Evolutionary conservation across 345 rosid species (phyloP), one percentile per base, ranked within the genome.

Genomic region (Dimocarpus longan): DNA sequence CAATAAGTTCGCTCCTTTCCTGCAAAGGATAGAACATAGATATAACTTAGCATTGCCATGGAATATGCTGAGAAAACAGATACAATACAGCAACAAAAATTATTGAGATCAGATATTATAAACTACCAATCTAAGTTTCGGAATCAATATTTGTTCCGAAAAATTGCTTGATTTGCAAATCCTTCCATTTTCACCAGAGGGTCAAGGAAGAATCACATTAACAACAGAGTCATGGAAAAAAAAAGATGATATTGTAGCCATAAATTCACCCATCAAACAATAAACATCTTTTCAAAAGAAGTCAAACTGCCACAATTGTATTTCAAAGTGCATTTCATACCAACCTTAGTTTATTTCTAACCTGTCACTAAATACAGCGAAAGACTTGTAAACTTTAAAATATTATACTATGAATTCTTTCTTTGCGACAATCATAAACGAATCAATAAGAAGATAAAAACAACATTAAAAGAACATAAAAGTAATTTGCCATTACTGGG

Each of bases 1-100:
- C 87, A 60, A 78, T 77, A 76, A 71, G 75, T 84, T 89, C 86
- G 81, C 84, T 87, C 88, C 89, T 89, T 78, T 85, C 95, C 98
- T 92, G 92, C 76, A 78, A 83, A 89, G 75, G 73, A 70, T 54
- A 80, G 72, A 63, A 69, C 54, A 76, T 32, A 76, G 43, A 9
- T 66, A 68, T 39, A 76, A 78, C 70, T 76, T 70, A 78, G 73
- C 60, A 8, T 39, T 65, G 48, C 67, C n/a, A 24, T 42, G 48
- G 76, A 76, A 71, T 69, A 75, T 24, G 67, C 69, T n/a, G 52
- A 68, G 46, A 37, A 40, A 59, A 68, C 24, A 60, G 40, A 73
- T 63, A 59, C 63, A 73, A 37, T 42, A 8, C 26, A 63, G 43
- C 43, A 46, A 60, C 77, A 62, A 74, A 63, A 63, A 63, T 26